Evolutionary conservation across 345 rosid genomes (phyloP), one percentile per base, ranked within the genome.

Genomic region (Aegle marmelos): DNA sequence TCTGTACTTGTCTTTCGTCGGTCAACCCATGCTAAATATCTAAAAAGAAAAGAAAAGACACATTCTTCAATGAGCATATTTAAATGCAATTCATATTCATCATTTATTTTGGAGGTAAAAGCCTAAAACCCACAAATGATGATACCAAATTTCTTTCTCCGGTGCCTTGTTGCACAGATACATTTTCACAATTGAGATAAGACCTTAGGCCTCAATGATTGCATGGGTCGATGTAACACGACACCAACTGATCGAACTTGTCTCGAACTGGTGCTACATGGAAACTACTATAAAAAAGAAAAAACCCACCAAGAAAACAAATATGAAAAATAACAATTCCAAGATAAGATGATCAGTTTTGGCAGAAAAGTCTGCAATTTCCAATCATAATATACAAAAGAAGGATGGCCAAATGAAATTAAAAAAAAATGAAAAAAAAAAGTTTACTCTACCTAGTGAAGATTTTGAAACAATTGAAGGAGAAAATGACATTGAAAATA

Each of bases 401-500:
- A 7, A 16, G 8, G 70, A 56, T 24, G 59, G 59, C 39, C n/a
- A 34, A 8, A 10, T 34, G n/a, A 70, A 57, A 56, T 56, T 56
- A 0, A 21, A 41, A 39, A 39, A 39, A 39, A 3, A 31, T 31
- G 3, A 31, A 37, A 8, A 39, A 39, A 39, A 10, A 11, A 41
- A 0, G 16, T 45, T 45, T 45, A 45, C 50, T 45, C 17, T 45
- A 45, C 5, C 17, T 28, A 56, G 33, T 5, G 34, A 70, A 63
- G 39, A 80, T 66, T 61, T 21, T 4, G 68, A 28, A 14, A 41
- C 8, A n/a, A 68, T 68, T 68, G 61, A 72, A 24, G 56, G 16
- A 64, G 77, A 81, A 33, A 78, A 61, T n/a, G 82, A 78, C 76
- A 54, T 56, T 65, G 76, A 54, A 62, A 73, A 45, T 39, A 65